phyloP scores from a whole-genome alignment of 2,329 filamentous ascomycete species.

The Mollisia scopiformis region DNA sequence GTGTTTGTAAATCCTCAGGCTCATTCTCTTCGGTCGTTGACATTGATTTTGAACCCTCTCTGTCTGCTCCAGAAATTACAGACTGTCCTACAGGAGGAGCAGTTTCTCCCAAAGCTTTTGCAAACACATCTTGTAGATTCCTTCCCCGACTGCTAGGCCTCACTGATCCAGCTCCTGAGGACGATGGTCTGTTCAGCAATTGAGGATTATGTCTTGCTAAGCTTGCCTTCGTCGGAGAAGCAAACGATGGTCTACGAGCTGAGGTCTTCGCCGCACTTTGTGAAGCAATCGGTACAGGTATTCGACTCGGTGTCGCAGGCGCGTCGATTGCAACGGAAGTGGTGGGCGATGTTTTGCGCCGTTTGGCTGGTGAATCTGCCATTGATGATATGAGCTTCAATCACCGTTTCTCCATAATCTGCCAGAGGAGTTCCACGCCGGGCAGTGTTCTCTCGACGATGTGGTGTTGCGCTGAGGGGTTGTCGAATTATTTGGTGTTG shows the following conservation, averaged over 20 bases:
- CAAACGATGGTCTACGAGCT: constrained; percentile 57
- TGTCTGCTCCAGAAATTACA: constrained; percentile 8
- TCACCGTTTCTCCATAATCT: constrained; percentile 18
- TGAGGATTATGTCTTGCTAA: constrained; percentile 63
- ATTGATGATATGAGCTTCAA: constrained; percentile 36
- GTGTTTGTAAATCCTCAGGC: constrained; percentile 2
- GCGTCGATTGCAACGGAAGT: constrained; percentile 46
- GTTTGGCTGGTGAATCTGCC: constrained; percentile 64
- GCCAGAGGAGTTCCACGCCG: constrained; percentile 2
- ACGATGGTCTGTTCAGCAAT: constrained; percentile 48
- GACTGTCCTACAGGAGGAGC: not conserved
- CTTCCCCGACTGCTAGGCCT: constrained; percentile 33
- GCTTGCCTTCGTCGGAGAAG: constrained; percentile 69
- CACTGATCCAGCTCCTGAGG: constrained; percentile 41
- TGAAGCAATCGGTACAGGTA: constrained; percentile 30
- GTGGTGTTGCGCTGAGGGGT: not conserved
- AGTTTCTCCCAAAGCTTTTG: constrained; percentile 26
- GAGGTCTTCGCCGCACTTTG: constrained; percentile 34
- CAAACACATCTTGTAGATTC: constrained; percentile 36
- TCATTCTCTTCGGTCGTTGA: constrained; percentile 22
- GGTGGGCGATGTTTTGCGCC: constrained; percentile 63
- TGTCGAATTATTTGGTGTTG: constrained; percentile 4
- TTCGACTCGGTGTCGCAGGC: constrained; percentile 42
- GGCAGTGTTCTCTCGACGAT: not conserved
- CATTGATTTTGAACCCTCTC: constrained; percentile 15